phyloP scores from a whole-genome alignment of 176 grass and related monocot genomes.

The Tuctoria greenei region DNA sequence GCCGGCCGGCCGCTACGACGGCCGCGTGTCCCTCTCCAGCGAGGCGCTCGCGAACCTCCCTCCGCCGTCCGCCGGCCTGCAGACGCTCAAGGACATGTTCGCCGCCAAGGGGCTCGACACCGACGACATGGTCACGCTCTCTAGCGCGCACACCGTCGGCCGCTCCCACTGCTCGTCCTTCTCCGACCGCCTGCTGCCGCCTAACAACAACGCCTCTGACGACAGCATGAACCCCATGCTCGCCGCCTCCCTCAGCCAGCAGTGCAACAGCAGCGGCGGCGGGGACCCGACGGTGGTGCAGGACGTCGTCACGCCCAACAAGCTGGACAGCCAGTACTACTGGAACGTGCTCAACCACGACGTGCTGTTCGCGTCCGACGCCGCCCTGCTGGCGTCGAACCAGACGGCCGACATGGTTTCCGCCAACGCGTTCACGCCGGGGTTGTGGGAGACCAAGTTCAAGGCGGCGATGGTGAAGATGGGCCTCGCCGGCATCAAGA shows the following conservation, averaged over 20 bases:
- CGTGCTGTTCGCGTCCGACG: conserved; percentile 45
- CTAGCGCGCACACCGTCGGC: conserved; percentile 39
- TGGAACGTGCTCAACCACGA: conserved; percentile 5
- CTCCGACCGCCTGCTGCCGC: background rate
- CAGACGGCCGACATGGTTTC: background rate
- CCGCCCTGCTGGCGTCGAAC: conserved; percentile 6
- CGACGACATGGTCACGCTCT: conserved; percentile 14
- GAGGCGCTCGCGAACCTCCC: conserved; percentile 29
- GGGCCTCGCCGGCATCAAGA: conserved; percentile 24
- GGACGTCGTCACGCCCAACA: conserved; percentile 16
- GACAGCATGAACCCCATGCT: background rate
- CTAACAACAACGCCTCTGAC: background rate
- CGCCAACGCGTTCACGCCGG: background rate
- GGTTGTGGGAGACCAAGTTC: conserved; percentile 27
- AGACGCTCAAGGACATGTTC: conserved; percentile 21
- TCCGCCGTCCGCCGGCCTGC: background rate
- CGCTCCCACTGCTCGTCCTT: conserved; percentile 44
- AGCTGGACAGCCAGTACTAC: conserved; percentile 54
- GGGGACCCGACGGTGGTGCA: background rate
- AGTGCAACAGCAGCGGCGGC: background rate
- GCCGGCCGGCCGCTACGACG: conserved; percentile 46
- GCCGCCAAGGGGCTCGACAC: conserved; percentile 38
- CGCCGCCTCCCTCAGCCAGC: background rate
- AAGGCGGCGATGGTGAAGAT: conserved; percentile 41
- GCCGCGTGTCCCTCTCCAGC: conserved; percentile 14